These are phyloP conservation scores for Tulasnella sp. DNA, from an alignment of 768 basidiomycete genomes.

Conservation along the genomic window DNA sequence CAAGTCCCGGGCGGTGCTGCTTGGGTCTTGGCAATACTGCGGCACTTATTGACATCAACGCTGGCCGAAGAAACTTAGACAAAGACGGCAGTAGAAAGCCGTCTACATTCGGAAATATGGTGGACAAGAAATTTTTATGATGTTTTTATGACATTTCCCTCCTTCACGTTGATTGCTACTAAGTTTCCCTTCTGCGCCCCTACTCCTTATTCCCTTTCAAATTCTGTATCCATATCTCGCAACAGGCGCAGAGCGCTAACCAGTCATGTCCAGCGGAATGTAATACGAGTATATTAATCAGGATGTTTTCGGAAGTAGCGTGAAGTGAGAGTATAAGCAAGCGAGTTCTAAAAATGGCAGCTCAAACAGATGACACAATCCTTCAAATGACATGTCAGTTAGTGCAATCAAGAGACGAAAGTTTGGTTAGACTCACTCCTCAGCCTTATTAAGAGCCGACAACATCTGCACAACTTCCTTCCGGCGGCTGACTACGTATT, in stretches of 20 bases:
- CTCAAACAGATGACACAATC: slow-evolving; percentile 11
- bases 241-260: neutral
- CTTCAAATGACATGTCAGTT: neutral
- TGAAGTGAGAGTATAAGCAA: neutral
- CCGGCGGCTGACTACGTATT: slow-evolving; percentile 76
- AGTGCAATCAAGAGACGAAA: neutral
- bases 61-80: neutral
- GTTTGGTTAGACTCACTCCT: slow-evolving; percentile 55
- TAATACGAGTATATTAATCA: neutral
- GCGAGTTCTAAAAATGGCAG: neutral
- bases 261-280: neutral
- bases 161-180: neutral
- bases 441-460: slow-evolving; percentile 88
- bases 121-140: neutral
- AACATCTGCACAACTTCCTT: slow-evolving; percentile 95
- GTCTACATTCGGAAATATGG: neutral
- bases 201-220: neutral
- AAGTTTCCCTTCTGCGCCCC: neutral
- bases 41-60: neutral
- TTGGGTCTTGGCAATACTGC: slow-evolving; percentile 4
- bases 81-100: neutral
- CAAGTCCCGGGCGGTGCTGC: neutral
- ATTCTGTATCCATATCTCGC: neutral
- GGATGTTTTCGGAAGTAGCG: neutral
- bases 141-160: neutral